Base-by-base conservation (phyloP, 108 stramenopile species). In the Pseudonitzschia delicatissima region DNA sequence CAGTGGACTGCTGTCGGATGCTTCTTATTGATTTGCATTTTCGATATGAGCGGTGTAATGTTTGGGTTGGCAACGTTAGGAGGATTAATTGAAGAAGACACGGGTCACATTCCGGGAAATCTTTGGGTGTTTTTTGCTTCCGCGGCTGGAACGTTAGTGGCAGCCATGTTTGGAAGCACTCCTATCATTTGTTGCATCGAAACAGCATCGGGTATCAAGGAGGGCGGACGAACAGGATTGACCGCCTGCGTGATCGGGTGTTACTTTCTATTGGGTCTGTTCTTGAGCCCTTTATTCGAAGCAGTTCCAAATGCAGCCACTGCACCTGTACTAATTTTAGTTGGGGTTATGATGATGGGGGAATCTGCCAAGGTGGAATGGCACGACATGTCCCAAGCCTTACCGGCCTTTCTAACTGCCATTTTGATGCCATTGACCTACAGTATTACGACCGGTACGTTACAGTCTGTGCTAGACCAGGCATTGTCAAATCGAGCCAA, bases 401-500 rank as follows among this genome's bases (percentile, higher is more conserved):
- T 84, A 4, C 77, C 86, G n/a, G 86, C 86, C 18, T 87, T 87
- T 64, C 50, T 87, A 51, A 82, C 79, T 12, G 50, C 78, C 32
- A 71, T 76, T 29, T 63, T 84, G 69, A 84, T 87, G 83, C 82
- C 82, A 12, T 71, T 87, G 55, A 84, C 86, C 21, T 87, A 77
- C 68, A 78, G 77, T 53, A 86, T 86, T 40, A 73, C 85, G 4
- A 79, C 82, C 49, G 85, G 85, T 21, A 82, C 83, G 59, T n/a
- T n/a, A n/a, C n/a, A n/a, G n/a, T n/a, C n/a, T n/a, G n/a, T n/a
- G n/a, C n/a, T n/a, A n/a, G n/a, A n/a, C n/a, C n/a, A n/a, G n/a
- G n/a, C n/a, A n/a, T n/a, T n/a, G n/a, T n/a, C n/a, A n/a, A n/a
- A n/a, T n/a, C n/a, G n/a, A n/a, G n/a, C n/a, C n/a, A n/a, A n/a